Evolutionary conservation across 495 filamentous ascomycete species (phyloP).

Genomic region (Neurospora terricola): DNA sequence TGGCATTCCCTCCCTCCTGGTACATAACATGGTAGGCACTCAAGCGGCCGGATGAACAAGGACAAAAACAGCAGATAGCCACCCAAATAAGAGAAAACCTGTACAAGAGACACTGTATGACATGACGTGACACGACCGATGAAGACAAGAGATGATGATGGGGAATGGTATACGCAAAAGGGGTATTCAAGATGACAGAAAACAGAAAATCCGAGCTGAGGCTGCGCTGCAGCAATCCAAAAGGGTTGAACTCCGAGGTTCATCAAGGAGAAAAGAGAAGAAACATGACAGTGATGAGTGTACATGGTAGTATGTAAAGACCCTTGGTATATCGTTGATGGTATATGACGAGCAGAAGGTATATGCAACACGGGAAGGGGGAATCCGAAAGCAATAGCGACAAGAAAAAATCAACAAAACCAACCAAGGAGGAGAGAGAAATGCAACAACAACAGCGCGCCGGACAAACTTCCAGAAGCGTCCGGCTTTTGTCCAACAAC

Average conservation of each 20-base stretch:
- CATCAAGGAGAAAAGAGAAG: neutral
- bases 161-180: neutral
- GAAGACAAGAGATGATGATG: neutral
- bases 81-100: neutral
- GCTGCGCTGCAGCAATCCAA: slow-evolving; percentile 7
- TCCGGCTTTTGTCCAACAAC: neutral
- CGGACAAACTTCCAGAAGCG: neutral
- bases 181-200: neutral
- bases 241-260: neutral
- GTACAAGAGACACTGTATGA: neutral
- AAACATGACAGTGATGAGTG: neutral
- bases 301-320: neutral
- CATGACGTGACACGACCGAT: neutral
- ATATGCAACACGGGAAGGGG: neutral
- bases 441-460: neutral
- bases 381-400: neutral
- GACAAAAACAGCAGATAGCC: neutral
- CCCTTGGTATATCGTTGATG: neutral
- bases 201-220: neutral
- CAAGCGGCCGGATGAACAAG: neutral
- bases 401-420: neutral
- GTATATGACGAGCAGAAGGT: neutral
- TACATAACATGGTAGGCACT: neutral
- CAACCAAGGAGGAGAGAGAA: neutral
- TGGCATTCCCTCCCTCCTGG: neutral